Evolutionary conservation across 441 rosid species (phyloP), one percentile per base, ranked within the genome.

Genomic region (Gossypium schwendimanii): DNA sequence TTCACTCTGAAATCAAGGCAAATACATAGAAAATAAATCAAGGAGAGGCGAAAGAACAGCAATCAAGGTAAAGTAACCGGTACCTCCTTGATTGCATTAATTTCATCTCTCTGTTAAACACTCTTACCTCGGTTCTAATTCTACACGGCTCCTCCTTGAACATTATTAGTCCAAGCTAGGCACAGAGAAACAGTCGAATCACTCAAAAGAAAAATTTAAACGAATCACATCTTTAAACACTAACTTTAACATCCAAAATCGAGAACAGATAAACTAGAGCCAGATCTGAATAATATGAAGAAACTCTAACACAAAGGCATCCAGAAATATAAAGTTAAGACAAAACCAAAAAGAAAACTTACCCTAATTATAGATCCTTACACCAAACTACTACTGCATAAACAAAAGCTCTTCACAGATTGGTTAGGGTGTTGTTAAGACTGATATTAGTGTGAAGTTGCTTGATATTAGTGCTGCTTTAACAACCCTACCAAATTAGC

Each of bases 381-480:
- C 41, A 36, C 41, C 41, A 36, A 36, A 6, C 41, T 6, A 36
- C 9, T 36, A 6, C 41, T 36, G 41, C 41, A 6, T 6, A 36
- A 36, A 36, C 41, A 6, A 36, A 36, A 36, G 1, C 10, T 36
- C 41, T 36, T 36, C 9, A 36, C 41, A 36, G 41, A 36, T 6
- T 36, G 2, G 41, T 6, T 6, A 36, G 41, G 41, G 9, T 36
- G 9, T 7, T 36, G 41, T 6, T 36, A 1, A 36, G 41, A 36
- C 41, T 6, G 97, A 94, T 81, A 84, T 92, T 18, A 89, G 95
- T 71, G 91, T 87, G 73, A 92, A 91, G 84, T 81, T 94, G 57
- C 96, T 92, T 47, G 98, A 94, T 78, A 81, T 94, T 23, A 88
- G 92, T 75, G 88, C 78, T 70, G 89, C 85, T 60, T 88, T 89